Percentiles rank a stretch among this genome's conserved stretches.
Conservation (phyloP, 306 rosid genomes). For the Cicer yamashitae region DNA sequence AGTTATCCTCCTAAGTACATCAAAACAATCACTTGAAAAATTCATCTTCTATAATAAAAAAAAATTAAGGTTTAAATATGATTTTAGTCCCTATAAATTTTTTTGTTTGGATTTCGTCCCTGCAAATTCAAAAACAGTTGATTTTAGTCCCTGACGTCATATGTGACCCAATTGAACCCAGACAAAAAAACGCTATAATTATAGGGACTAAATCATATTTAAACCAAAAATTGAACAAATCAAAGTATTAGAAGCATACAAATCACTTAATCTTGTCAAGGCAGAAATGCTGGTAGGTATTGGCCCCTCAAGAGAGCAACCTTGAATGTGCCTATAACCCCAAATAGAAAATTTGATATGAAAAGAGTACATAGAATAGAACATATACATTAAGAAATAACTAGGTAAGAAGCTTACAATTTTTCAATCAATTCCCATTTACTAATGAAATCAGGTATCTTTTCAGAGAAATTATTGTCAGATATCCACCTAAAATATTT, state of each 20-base stretch:
- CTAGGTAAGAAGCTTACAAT: constrained; percentile 61
- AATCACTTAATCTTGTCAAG: constrained; percentile 70
- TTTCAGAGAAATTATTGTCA: constrained; percentile 78
- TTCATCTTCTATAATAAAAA: constrained; percentile 37
- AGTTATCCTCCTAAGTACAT: constrained; percentile 79
- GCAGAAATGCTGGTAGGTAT: constrained; percentile 78
- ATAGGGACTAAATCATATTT: no score
- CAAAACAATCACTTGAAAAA: constrained; percentile 41
- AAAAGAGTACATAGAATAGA: constrained; percentile 24
- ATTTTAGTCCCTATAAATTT: no score
- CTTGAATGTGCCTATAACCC: constrained; percentile 72
- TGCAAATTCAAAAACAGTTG: no score
- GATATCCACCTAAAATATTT: constrained; percentile 75
- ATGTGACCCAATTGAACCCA: no score
- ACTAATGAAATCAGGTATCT: constrained; percentile 79
- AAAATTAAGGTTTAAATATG: no score
- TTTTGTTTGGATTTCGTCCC: no score
- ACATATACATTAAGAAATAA: constrained; percentile 36
- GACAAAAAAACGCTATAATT: no score
- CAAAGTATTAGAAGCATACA: constrained; percentile 61
- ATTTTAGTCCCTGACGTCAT: no score
- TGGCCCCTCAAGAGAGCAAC: constrained; percentile 84
- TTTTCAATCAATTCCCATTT: constrained; percentile 68
- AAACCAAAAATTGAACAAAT: background rate
- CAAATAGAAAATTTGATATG: background rate